A percentile compares a stretch with the other conserved stretches of the same genome.
Evolutionary conservation across 768 basidiomycete species (phyloP).

Genomic region (Macrolepiota fuliginosa): DNA sequence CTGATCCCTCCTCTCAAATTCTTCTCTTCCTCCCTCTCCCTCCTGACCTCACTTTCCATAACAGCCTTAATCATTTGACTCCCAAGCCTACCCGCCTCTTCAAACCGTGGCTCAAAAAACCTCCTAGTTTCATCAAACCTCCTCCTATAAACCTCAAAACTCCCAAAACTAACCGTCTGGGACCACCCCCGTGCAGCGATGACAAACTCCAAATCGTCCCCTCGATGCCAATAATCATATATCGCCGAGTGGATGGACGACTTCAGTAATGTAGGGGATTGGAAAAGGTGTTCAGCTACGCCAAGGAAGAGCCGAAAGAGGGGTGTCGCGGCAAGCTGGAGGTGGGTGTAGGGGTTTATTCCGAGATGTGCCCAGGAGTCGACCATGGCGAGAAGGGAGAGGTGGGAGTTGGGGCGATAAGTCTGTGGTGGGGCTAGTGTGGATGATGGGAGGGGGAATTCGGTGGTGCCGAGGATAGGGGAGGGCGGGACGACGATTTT

Average conservation of each 20-base stretch:
- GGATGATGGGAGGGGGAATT: slow-evolving; percentile 11
- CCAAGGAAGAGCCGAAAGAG: slow-evolving; percentile 97
- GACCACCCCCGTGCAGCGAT: slow-evolving; percentile 94
- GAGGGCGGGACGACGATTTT: slow-evolving; percentile 10
- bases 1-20: background rate
- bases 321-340: slow-evolving; percentile 92
- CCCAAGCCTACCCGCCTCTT: slow-evolving; percentile 79
- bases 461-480: slow-evolving; percentile 3
- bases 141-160: slow-evolving; percentile 82
- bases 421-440: slow-evolving; percentile 37
- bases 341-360: slow-evolving; percentile 88
- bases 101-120: slow-evolving; percentile 88
- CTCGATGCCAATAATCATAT: slow-evolving; percentile 73
- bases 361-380: slow-evolving; percentile 92
- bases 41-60: slow-evolving; percentile 53
- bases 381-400: slow-evolving; percentile 95
- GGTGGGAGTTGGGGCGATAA: slow-evolving; percentile 79
- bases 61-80: slow-evolving; percentile 90
- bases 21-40: slow-evolving; percentile 26
- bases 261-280: slow-evolving; percentile 59
- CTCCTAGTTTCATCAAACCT: slow-evolving; percentile 76
- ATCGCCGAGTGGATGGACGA: slow-evolving; percentile 74
- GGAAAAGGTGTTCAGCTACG: slow-evolving; percentile 93
- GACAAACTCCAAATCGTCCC: slow-evolving; percentile 93
- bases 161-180: slow-evolving; percentile 90